phyloP scores from a whole-genome alignment of 148 eudicot genomes.

The Rhododendron ovatum region DNA sequence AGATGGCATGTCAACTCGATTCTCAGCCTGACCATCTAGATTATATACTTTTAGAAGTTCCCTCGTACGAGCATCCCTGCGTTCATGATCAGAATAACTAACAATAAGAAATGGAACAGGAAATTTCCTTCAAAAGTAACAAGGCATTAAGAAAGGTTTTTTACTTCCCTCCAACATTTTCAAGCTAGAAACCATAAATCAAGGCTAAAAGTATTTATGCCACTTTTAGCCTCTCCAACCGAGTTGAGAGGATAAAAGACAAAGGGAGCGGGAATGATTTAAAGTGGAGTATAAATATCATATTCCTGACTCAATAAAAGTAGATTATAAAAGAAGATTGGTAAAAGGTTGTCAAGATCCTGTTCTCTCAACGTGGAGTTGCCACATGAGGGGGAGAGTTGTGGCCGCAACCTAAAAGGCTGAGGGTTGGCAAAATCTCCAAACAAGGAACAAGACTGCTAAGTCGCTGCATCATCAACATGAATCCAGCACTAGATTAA shows the following conservation, averaged over 20 bases:
- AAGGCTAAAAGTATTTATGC: background rate
- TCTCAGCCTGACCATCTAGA: constrained; percentile 83
- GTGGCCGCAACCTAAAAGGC: background rate
- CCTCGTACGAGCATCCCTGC: constrained; percentile 97
- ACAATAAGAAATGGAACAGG: background rate
- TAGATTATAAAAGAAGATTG: background rate
- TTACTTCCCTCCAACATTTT: background rate
- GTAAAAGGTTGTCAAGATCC: background rate
- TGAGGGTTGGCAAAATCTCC: background rate
- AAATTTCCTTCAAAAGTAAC: background rate
- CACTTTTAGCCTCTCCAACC: background rate
- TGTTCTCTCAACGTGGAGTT: background rate
- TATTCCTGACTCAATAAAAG: background rate
- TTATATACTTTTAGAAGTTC: constrained; percentile 89
- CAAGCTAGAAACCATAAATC: background rate
- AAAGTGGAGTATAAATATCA: background rate
- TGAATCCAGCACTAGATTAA: background rate
- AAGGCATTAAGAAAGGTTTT: background rate
- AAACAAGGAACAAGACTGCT: background rate
- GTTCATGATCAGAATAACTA: constrained; percentile 3
- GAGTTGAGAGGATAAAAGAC: background rate
- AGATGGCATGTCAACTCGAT: constrained; percentile 67
- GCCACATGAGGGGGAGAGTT: constrained; percentile 1
- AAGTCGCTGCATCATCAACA: background rate
- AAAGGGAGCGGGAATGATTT: background rate